Base-by-base conservation (phyloP, 176 grass and related monocot genomes). In the Areca catechu region DNA sequence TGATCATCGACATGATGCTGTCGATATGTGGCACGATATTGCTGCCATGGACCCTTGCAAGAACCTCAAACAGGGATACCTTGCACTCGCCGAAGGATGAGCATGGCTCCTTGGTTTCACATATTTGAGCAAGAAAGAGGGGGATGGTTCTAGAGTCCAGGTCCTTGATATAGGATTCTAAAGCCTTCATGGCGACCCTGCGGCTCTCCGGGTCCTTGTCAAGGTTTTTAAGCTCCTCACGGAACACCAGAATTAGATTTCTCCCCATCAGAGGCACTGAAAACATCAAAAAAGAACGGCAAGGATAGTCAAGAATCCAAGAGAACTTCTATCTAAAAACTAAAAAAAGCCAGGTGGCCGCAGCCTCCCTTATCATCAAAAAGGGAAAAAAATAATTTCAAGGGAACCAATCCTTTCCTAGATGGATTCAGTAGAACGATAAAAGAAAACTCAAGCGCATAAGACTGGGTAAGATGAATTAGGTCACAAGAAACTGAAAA, bases 61-160 rank as follows among this genome's bases (percentile, higher is more conserved):
- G 76, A 51, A 57, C 65, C 70, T 81, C 70, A 43, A 93, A 80
- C 47, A 93, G 67, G 65, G 57, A 83, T 17, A 87, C 5, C 21
- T 62, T 69, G 61, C 77, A 62, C 50, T 93, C 68, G 48, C 66
- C 18, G 14, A 48, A 68, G 25, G 62, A 80, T 0, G 29, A 68
- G 29, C 22, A 37, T 19, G 54, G 50, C 52, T 81, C 73, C 24
- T 81, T 54, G 2, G 53, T 19, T 65, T 71, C 49, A n/a, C 68
- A 93, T 22, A 93, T 21, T 25, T 71, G 65, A 7, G 56, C 55
- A 24, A 93, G 76, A 68, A 93, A 93, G 9, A 70, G 60, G n/a
- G 83, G 76, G 1, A 87, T 77, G 4, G 80, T 86, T 57, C 74
- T 77, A 0, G 69, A 67, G 52, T 87, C 68, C 6, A 93, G 69